Evolutionary conservation across 2,329 filamentous ascomycete genomes (phyloP).

Genomic region (Fusarium sp.): DNA sequence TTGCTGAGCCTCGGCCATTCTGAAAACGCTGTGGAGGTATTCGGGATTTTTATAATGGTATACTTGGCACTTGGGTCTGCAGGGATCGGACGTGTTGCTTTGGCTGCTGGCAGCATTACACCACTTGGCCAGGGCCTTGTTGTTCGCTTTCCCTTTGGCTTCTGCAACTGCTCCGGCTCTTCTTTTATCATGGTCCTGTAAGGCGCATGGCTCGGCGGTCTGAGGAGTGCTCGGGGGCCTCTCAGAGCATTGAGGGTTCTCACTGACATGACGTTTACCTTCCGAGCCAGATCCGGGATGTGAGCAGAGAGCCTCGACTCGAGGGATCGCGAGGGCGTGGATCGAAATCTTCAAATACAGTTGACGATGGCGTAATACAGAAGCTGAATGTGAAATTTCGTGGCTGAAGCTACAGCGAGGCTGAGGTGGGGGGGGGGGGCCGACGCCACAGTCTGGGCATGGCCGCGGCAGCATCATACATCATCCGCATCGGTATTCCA

Average conservation of each 20-base stretch:
- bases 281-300: no score
- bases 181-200: neutral
- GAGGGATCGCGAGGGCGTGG: neutral
- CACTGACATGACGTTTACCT: neutral
- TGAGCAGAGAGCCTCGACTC: neutral
- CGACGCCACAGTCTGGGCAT: constrained; percentile 25
- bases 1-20: constrained; percentile 38
- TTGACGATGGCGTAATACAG: neutral
- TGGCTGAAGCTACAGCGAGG: constrained; percentile 34
- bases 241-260: neutral
- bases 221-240: neutral
- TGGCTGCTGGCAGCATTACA: neutral
- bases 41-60: neutral
- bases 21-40: neutral
- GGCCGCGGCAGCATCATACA: constrained; percentile 23
- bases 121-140: constrained; percentile 1
- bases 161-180: neutral
- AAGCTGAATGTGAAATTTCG: constrained; percentile 2
- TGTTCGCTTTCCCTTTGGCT: neutral
- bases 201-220: neutral
- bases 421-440: constrained; percentile 32
- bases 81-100: neutral
- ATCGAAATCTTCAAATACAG: neutral
- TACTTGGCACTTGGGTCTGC: neutral
- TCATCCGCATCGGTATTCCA: neutral